These are phyloP conservation scores for Saccharomycopsis oosterbeekiorum DNA, from an alignment of 805 yeast species.

Conservation along the genomic window DNA sequence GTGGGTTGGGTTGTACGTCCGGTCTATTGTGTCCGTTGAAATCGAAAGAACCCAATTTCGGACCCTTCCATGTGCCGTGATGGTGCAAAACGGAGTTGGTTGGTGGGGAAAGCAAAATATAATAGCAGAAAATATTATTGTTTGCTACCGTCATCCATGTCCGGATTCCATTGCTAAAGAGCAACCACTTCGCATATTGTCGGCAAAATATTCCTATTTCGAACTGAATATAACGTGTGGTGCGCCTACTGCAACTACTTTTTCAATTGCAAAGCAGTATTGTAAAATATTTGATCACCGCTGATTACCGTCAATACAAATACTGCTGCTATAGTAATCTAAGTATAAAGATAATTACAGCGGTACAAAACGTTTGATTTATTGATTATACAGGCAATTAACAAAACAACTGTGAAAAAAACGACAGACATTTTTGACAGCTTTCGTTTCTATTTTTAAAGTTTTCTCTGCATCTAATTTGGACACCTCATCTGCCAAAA, in stretches of 20 bases:
- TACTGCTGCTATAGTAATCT: background rate
- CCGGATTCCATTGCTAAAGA: background rate
- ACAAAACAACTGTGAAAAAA: background rate
- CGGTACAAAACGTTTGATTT: no score
- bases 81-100: no score
- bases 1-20: background rate
- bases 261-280: no score
- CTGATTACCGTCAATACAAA: background rate
- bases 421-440: background rate
- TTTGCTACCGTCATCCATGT: background rate
- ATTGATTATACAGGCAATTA: background rate
- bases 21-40: no score
- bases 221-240: background rate
- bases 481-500: background rate
- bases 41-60: background rate
- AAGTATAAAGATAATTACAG: background rate
- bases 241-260: background rate
- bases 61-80: background rate
- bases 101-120: no score
- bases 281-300: background rate
- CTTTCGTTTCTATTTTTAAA: background rate
- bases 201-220: background rate
- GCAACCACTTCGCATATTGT: background rate
- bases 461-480: background rate
- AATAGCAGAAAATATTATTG: no score